Conservation (phyloP, 257 asterid genomes). For the Nemophila menziesii region DNA sequence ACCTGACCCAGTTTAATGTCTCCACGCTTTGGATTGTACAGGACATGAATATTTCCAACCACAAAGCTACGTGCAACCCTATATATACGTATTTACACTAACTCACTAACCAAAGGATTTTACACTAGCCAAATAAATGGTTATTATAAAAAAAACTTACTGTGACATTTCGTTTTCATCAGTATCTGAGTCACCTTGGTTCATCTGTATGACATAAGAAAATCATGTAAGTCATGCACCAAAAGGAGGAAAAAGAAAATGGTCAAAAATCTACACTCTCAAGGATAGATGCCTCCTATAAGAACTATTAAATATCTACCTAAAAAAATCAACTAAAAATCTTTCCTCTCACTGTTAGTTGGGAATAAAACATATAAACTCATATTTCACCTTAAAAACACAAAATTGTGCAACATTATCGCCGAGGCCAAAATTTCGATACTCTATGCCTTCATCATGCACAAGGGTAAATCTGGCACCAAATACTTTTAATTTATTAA, state of each 20-base stretch:
- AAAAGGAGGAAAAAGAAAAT: neutral
- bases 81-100: constrained; percentile 13
- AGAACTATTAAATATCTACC: neutral
- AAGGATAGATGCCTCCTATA: neutral
- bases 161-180: constrained; percentile 15
- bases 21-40: constrained; percentile 85
- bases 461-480: constrained; percentile 50
- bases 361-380: neutral
- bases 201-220: constrained; percentile 37
- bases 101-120: constrained; percentile 2
- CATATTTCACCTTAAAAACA: constrained; percentile 53
- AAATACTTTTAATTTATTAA: neutral
- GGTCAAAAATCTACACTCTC: neutral
- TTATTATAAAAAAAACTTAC: constrained; percentile 20
- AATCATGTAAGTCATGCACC: neutral
- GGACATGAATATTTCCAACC: constrained; percentile 77
- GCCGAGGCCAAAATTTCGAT: constrained; percentile 68
- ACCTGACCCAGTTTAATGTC: constrained; percentile 95
- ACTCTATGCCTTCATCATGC: constrained; percentile 76
- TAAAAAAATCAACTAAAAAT: neutral
- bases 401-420: constrained; percentile 77
- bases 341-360: neutral
- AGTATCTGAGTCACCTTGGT: constrained; percentile 17
- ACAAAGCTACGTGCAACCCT: constrained; percentile 36
- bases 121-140: neutral